Percentiles rank a stretch among this genome's conserved stretches.
These are phyloP conservation scores for Phialophora expanda DNA, from an alignment of 2,329 filamentous ascomycete genomes.

Conservation along the genomic window DNA sequence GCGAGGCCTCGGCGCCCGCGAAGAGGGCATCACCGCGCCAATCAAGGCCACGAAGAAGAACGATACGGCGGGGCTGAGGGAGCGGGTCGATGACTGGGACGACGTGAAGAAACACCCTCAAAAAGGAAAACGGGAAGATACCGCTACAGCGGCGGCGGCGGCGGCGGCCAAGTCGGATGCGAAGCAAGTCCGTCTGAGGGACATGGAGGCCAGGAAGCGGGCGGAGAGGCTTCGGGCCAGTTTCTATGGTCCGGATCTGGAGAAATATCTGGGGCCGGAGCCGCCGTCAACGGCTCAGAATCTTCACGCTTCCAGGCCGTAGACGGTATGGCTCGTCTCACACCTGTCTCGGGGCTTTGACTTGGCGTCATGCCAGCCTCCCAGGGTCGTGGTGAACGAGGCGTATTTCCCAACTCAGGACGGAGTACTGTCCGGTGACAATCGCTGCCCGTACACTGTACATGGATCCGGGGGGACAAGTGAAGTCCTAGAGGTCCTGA, in stretches of 20 bases:
- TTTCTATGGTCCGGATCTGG: conserved; percentile 78
- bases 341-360: no score
- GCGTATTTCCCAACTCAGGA: no score
- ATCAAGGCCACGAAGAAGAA: conserved; percentile 74
- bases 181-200: conserved; percentile 69
- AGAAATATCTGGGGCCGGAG: conserved; percentile 68
- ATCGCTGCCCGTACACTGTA: not conserved
- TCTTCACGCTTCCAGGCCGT: not conserved
- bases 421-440: not conserved
- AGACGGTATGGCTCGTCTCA: no score
- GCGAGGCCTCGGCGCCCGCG: conserved; percentile 70
- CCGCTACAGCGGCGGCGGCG: not conserved
- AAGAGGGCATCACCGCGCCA: conserved; percentile 76
- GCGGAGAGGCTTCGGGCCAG: conserved; percentile 69
- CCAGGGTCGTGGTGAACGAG: no score
- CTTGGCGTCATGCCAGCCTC: no score
- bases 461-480: not conserved
- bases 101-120: conserved; percentile 37
- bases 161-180: conserved; percentile 64
- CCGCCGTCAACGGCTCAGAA: not conserved
- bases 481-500: not conserved
- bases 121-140: conserved; percentile 39
- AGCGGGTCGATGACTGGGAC: conserved; percentile 40
- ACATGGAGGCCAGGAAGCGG: conserved; percentile 66
- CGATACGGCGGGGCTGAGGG: conserved; percentile 75